Base-by-base conservation (phyloP, 306 rosid species). In the Quercus mongolica region DNA sequence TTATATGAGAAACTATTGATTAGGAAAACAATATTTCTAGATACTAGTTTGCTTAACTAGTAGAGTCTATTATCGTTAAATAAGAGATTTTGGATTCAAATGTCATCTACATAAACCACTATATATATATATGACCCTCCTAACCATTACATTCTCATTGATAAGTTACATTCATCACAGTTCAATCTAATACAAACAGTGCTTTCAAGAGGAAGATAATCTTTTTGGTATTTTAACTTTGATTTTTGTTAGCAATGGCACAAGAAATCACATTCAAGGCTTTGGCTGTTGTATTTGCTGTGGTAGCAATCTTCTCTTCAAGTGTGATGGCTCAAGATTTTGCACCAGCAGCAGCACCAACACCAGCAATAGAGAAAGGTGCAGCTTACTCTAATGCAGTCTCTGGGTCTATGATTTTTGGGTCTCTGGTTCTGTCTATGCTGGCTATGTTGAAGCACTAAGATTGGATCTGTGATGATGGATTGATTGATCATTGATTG, bases 381-480 rank as follows among this genome's bases (percentile, higher is more conserved):
- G 84, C 86, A 0, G 80, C 86, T 4, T 70, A 67, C 49, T 74
- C 75, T 57, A 58, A 69, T 0, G 78, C 85, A 0, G 26, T 74
- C 54, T 91, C 92, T 0, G 73, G 84, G n/a, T 75, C 84, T 2
- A 7, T 85, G 77, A 33, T 88, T 18, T 83, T 61, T 49, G 81
- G 80, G 58, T 89, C 87, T 20, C n/a, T 76, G 67, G 71, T 78
- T 38, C 12, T 83, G 4, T 83, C 87, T 44, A 26, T 79, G 67
- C 54, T 80, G 0, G 85, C 85, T 10, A 57, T 80, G 30, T 82
- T 76, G 41, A 84, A 79, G 83, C 80, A 80, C 51, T 65, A 33
- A 57, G 41, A 17, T 13, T 0, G 38, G 18, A 54, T 54, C 23
- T 54, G 18, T 5, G 76, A 61, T 58, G 46, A 38, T 38, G 46